Base-by-base conservation (phyloP, 2,329 filamentous ascomycete species). In the Ophiognomonia clavigignenti-juglandacearum region DNA sequence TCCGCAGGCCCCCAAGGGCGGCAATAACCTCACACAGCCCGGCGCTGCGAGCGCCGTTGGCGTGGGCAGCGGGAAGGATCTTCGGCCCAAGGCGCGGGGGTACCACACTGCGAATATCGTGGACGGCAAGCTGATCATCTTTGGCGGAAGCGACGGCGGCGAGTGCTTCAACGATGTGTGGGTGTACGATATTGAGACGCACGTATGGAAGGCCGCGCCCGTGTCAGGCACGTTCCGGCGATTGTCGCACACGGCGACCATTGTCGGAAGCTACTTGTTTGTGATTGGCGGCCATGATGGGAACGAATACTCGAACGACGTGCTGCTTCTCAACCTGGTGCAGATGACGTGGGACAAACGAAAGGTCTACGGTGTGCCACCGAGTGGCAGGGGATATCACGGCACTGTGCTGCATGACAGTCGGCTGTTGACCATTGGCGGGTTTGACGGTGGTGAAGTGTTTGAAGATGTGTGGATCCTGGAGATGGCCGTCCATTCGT, bases 81-180 rank as follows among this genome's bases (percentile, higher is more conserved):
- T 62, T 39, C 72, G 72, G 39, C 83, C 83, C 18, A 83, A 81
- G 59, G 79, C 83, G 18, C 70, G 83, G 40, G 83, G 83, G 43
- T 86, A 86, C 60, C 83, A 86, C 62, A 86, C 83, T 4, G 82
- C 83, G 53, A 86, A 86, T 60, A 85, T 86, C 75, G 82, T 86
- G 36, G 82, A 82, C 53, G 77, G 75, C 64, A 86, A 86, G 66
- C 75, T 86, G 52, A 85, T 86, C 61, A 81, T 86, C 56, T 86
- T 78, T 60, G 83, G 83, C 32, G 83, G 83, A 27, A 84, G 80
- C 3, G 83, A 86, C 60, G 83, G 83, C 54, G 80, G 80, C 43
- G 82, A 86, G 64, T 86, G 83, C 64, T 86, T 86, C 65, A 77
- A 82, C 60, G 83, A 86, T 58, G 82, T 86, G 34, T 86, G 83